Percentiles rank a stretch among this genome's conserved stretches.
Evolutionary conservation across 2,329 filamentous ascomycete genomes (phyloP).

Genomic region (Cladosporium phlei): DNA sequence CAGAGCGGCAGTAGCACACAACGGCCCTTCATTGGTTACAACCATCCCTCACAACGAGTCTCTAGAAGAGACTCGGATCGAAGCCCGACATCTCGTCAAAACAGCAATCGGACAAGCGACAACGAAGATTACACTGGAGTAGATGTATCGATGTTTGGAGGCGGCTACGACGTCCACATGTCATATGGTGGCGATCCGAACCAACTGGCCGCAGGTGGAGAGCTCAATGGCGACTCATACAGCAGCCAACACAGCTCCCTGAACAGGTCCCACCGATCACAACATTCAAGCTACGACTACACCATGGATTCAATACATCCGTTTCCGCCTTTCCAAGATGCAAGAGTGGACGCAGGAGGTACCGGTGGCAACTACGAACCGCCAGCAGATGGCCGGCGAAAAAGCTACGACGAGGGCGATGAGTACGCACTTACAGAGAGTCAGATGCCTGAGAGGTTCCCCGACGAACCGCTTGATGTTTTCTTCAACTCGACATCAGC

Average conservation of each 20-base stretch:
- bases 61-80: slow-evolving; percentile 28
- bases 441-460: slow-evolving; percentile 33
- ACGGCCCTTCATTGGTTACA: slow-evolving; percentile 43
- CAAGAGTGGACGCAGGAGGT: slow-evolving; percentile 77
- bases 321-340: slow-evolving; percentile 56
- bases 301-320: slow-evolving; percentile 49
- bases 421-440: slow-evolving; percentile 54
- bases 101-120: slow-evolving; percentile 55
- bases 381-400: slow-evolving; percentile 56
- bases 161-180: slow-evolving; percentile 61
- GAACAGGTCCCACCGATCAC: slow-evolving; percentile 40
- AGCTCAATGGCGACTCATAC: slow-evolving; percentile 31
- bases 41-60: slow-evolving; percentile 23
- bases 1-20: slow-evolving; percentile 54
- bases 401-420: slow-evolving; percentile 91
- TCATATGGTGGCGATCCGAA: slow-evolving; percentile 54
- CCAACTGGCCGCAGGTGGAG: slow-evolving; percentile 34
- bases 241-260: slow-evolving; percentile 44
- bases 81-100: slow-evolving; percentile 17
- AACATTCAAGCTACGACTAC: slow-evolving; percentile 36
- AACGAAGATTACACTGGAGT: slow-evolving; percentile 63
- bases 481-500: slow-evolving; percentile 84
- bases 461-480: slow-evolving; percentile 71
- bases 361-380: slow-evolving; percentile 86
- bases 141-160: slow-evolving; percentile 70